A percentile compares a stretch with the other conserved stretches of the same genome.
Evolutionary conservation across 192 early-diverging fungal species (phyloP).

Genomic region (Coemansia sp.): DNA sequence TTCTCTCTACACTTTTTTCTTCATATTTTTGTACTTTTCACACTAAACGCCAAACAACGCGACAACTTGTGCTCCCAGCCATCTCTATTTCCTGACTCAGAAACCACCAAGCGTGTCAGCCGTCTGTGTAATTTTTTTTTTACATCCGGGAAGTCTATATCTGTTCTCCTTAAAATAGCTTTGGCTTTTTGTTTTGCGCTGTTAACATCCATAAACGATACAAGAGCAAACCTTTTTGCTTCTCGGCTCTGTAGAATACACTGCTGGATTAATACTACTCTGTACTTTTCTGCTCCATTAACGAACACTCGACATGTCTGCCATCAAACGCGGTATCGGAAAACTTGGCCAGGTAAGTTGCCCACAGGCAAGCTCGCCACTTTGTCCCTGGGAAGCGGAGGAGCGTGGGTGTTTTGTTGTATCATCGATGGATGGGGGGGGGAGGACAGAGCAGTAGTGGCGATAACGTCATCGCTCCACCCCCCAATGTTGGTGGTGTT

Average conservation of each 20-base stretch:
- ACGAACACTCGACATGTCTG: slow-evolving; percentile 9
- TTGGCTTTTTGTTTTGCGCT: neutral
- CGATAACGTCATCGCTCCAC: too few species aligned
- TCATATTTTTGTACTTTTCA: neutral
- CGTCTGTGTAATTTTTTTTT: neutral
- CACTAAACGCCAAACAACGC: neutral
- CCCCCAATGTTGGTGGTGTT: too few species aligned
- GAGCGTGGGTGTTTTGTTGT: neutral
- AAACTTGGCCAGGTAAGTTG: slow-evolving; percentile 67
- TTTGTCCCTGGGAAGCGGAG: too few species aligned
- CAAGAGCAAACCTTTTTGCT: neutral
- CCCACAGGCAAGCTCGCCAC: too few species aligned
- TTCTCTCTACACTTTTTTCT: slow-evolving; percentile 10
- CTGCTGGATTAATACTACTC: slow-evolving; percentile 3
- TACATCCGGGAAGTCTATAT: neutral
- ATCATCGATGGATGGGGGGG: too few species aligned
- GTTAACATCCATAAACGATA: neutral
- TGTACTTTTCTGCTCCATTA: slow-evolving; percentile 4
- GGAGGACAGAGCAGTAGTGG: too few species aligned
- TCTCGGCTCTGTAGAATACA: slow-evolving; percentile 9
- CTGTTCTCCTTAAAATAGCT: neutral
- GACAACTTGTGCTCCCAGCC: neutral
- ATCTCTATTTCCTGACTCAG: slow-evolving; percentile 7
- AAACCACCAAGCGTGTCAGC: slow-evolving; percentile 3
- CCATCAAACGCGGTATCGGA: slow-evolving; percentile 62